Evolutionary conservation across 192 early-diverging fungal species (phyloP), one percentile per base, ranked within the genome.

Genomic region (Rhizophagus clarus): DNA sequence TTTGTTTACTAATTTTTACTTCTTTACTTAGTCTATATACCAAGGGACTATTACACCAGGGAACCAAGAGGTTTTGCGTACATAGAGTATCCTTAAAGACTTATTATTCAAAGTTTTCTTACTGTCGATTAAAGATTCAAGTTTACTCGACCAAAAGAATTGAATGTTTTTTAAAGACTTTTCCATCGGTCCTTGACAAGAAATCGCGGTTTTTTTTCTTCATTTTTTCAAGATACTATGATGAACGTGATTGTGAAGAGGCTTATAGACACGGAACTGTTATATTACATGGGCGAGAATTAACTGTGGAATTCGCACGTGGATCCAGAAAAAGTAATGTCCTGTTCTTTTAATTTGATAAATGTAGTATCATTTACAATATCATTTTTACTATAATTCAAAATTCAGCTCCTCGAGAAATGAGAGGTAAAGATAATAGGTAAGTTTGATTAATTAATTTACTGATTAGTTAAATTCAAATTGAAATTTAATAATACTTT

Each of bases 21-120:
- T 40, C 26, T 28, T 42, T 12, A 17, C 26, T 61, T 61, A 76
- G 75, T 76, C 7, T 76, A 76, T 61, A 76, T 76, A 76, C 75
- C 75, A 42, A 76, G 49, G 45, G 61, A 76, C 22, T 76, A 31
- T 64, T 76, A 76, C 37, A 76, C 75, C 11, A 76, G 75, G 11
- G 75, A 76, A 42, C 75, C 75, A 42, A 64, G 75, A 64, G 75
- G 75, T 3, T 76, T 76, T 76, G 75, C 75, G 26, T 76, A 76
- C 63, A 76, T 76, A 76, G 75, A 76, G 75, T 76, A 76, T 76
- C 74, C 74, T 76, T 76, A 34, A 76, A 75, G 56, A 75, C 40
- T 69, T 69, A 31, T 68, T 42, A 32, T 74, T 24, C 14, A 61
- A 42, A 64, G 26, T 63, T 20, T 76, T 61, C 14, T 45, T n/a